Percentiles rank a stretch among this genome's conserved stretches.
Conservation (phyloP, 345 rosid species). For the Sonneratia alba region DNA sequence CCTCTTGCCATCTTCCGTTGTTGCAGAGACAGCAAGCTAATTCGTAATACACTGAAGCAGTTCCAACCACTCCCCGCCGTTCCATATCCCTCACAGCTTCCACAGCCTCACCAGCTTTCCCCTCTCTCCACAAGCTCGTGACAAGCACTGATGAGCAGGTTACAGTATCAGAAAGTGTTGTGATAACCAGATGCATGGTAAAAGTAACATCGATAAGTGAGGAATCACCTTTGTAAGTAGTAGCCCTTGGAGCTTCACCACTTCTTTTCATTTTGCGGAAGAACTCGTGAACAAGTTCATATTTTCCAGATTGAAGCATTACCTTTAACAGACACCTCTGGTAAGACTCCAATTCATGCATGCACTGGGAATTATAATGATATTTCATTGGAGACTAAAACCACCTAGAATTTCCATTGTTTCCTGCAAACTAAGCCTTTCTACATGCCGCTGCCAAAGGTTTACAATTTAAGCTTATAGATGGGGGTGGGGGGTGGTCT, state of each 20-base stretch:
- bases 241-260: slow-evolving; percentile 64
- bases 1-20: slow-evolving; percentile 76
- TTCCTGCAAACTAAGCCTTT: background rate
- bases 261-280: slow-evolving; percentile 68
- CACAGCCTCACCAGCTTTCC: slow-evolving; percentile 63
- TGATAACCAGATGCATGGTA: background rate
- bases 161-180: background rate
- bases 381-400: background rate
- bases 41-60: slow-evolving; percentile 72
- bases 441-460: background rate
- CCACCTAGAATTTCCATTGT: background rate
- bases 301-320: slow-evolving; percentile 82
- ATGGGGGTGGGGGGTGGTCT: background rate
- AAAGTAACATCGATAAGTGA: slow-evolving; percentile 7
- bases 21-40: slow-evolving; percentile 83
- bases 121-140: slow-evolving; percentile 75
- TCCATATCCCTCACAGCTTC: slow-evolving; percentile 86
- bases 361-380: background rate
- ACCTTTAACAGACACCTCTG: slow-evolving; percentile 61
- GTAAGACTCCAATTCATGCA: slow-evolving; percentile 41
- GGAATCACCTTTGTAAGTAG: slow-evolving; percentile 61
- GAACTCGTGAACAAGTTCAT: slow-evolving; percentile 58
- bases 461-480: background rate
- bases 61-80: slow-evolving; percentile 76
- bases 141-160: slow-evolving; percentile 54